phyloP scores from a whole-genome alignment of 345 rosid genomes.

The Crucihimalaya himalaica region DNA sequence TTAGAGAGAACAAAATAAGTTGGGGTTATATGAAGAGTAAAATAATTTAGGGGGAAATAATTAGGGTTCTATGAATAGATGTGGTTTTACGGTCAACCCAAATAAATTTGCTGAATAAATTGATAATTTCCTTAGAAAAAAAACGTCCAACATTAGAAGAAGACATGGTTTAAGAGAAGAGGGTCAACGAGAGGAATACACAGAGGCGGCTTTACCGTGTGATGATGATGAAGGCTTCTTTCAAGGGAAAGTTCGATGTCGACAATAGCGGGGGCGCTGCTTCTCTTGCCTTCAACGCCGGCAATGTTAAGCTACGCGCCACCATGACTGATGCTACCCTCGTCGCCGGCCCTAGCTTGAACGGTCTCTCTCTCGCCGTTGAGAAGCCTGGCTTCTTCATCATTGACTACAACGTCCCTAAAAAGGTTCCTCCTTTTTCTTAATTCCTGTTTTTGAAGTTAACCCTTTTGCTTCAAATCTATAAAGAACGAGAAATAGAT shows the following conservation, averaged over 20 bases:
- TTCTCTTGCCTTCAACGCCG: constrained; percentile 56
- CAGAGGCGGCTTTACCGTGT: neutral
- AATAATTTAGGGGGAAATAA: too few species aligned
- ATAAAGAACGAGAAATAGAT: neutral
- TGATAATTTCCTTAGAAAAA: too few species aligned
- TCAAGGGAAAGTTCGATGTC: constrained; percentile 66
- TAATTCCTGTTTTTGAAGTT: neutral
- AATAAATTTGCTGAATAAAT: too few species aligned
- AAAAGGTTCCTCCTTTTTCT: constrained; percentile 45
- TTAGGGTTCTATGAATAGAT: too few species aligned
- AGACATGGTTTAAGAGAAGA: too few species aligned
- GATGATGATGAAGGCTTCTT: constrained; percentile 66
- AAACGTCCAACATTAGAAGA: too few species aligned
- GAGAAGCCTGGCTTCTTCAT: constrained; percentile 88
- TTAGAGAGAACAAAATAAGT: too few species aligned
- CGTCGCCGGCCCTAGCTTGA: constrained; percentile 73
- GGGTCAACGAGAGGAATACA: neutral
- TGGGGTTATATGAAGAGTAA: too few species aligned
- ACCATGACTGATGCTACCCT: constrained; percentile 83
- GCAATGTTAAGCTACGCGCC: constrained; percentile 73
- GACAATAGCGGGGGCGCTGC: constrained; percentile 57
- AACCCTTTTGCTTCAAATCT: neutral
- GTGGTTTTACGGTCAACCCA: too few species aligned
- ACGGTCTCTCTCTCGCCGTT: constrained; percentile 67
- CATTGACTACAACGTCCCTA: constrained; percentile 81